Evolutionary conservation across 2,329 filamentous ascomycete species (phyloP).

Genomic region (Hymenoscyphus repandus): DNA sequence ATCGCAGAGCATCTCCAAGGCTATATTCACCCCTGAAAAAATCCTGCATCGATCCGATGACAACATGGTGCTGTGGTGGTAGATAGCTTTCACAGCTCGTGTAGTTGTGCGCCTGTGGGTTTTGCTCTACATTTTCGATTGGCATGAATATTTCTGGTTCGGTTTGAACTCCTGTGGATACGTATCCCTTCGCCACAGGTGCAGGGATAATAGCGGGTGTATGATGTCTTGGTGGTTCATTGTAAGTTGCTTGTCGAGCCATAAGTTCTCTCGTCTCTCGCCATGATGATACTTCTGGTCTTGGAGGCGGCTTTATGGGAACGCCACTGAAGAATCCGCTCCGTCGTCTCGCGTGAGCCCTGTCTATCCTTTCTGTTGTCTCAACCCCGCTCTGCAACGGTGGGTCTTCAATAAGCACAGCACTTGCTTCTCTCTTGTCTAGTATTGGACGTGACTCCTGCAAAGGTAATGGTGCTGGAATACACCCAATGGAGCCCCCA

Average conservation of each 20-base stretch:
- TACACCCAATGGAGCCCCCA: too few species aligned
- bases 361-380: too few species aligned
- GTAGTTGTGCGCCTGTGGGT: not conserved
- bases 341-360: not conserved
- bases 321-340: not conserved
- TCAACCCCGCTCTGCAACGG: too few species aligned
- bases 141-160: not conserved
- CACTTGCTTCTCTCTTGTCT: too few species aligned
- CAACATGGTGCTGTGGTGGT: constrained; percentile 1
- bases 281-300: constrained; percentile 4
- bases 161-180: constrained; percentile 6
- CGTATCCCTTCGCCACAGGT: not conserved
- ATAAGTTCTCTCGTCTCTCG: constrained; percentile 4
- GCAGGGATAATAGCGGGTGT: too few species aligned
- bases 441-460: too few species aligned
- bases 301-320: not conserved
- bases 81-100: not conserved
- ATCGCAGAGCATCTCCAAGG: constrained; percentile 17
- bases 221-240: too few species aligned
- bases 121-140: not conserved
- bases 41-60: constrained; percentile 16
- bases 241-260: not conserved
- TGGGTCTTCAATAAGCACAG: too few species aligned
- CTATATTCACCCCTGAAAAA: constrained; percentile 14
- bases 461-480: too few species aligned